These are phyloP conservation scores for Penicillium egyptiacum DNA, from an alignment of 495 filamentous ascomycete species.

Conservation along the genomic window DNA sequence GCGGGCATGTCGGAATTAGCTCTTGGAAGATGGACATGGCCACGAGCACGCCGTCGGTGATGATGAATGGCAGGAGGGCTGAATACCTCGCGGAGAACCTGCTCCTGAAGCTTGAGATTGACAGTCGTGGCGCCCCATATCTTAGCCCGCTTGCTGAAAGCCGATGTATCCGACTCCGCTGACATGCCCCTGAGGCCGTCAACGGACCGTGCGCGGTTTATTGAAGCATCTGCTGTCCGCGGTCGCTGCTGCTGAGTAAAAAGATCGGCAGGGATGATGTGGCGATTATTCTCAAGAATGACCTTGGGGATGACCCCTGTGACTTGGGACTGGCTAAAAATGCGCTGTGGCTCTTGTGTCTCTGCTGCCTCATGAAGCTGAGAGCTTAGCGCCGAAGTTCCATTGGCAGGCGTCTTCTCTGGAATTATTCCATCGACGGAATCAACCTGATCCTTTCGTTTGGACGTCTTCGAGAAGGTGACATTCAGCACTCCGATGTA, in stretches of 20 bases:
- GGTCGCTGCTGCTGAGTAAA: constrained; percentile 50
- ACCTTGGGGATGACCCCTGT: constrained; percentile 76
- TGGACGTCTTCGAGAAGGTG: constrained; percentile 83
- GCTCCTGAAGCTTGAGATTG: constrained; percentile 82
- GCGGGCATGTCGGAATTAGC: constrained; percentile 37
- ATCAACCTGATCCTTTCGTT: constrained; percentile 52
- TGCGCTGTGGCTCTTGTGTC: constrained; percentile 56
- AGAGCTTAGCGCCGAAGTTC: constrained; percentile 15
- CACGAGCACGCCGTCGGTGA: constrained; percentile 59
- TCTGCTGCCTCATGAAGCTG: constrained; percentile 33
- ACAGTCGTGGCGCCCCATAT: constrained; percentile 97
- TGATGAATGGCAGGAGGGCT: constrained; percentile 75
- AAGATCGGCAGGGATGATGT: constrained; percentile 85
- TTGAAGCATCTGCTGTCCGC: constrained; percentile 28
- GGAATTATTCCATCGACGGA: constrained; percentile 24
- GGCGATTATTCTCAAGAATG: constrained; percentile 90
- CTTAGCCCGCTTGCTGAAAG: constrained; percentile 47
- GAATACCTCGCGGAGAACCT: constrained; percentile 94
- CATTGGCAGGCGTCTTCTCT: constrained; percentile 23
- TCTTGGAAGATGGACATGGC: constrained; percentile 57
- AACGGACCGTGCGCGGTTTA: constrained; percentile 21
- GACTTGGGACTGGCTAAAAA: constrained; percentile 78
- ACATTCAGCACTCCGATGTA: constrained; percentile 98
- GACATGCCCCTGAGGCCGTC: constrained; percentile 18
- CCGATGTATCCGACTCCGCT: constrained; percentile 20